phyloP scores from a whole-genome alignment of 352 stramenopile genomes.

The Phytophthora idaei region DNA sequence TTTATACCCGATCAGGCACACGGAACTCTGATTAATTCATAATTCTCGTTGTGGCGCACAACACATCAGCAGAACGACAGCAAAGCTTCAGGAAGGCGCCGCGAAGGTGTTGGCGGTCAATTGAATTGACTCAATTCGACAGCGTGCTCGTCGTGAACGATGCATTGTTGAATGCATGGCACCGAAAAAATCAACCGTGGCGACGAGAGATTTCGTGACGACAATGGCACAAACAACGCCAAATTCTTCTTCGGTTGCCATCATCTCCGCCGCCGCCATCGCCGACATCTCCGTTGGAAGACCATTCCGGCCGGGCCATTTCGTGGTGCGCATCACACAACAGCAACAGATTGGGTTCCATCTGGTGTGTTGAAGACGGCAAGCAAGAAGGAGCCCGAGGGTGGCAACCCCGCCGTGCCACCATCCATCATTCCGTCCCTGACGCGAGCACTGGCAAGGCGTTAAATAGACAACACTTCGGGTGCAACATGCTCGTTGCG shows the following conservation, averaged over 20 bases:
- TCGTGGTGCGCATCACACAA: background rate
- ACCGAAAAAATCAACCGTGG: background rate
- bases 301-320: background rate
- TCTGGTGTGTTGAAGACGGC: background rate
- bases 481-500: background rate
- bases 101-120: conserved; percentile 1
- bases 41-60: background rate
- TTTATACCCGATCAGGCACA: too few relatives aligned
- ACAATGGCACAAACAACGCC: background rate
- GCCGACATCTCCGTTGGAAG: background rate
- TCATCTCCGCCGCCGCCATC: background rate
- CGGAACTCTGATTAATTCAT: too few relatives aligned
- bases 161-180: conserved; percentile 1
- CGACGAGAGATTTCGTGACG: background rate
- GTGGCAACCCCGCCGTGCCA: conserved; percentile 1
- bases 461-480: background rate
- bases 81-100: conserved; percentile 14
- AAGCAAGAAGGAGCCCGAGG: conserved; percentile 4
- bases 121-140: too few relatives aligned
- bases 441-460: background rate
- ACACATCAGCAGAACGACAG: background rate
- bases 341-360: background rate
- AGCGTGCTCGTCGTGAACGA: background rate
- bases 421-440: conserved; percentile 15
- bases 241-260: background rate